Evolutionary conservation across 1,139 yeast species (phyloP), one percentile per base, ranked within the genome.

Genomic region (Kluyveromyces sp.): DNA sequence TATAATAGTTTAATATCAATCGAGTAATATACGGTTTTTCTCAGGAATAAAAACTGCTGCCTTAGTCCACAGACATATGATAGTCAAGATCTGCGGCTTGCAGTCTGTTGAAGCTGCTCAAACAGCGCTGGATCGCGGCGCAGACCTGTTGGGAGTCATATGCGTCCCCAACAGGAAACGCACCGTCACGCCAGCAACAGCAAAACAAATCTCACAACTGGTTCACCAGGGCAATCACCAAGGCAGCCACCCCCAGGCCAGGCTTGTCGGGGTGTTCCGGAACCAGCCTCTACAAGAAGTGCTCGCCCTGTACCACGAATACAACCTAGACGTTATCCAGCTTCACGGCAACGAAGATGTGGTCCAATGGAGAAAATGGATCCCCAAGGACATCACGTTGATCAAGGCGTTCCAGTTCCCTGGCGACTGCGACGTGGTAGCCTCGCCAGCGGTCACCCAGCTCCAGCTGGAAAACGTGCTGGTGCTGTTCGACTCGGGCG

Each of bases 291-390:
- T 83, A 1, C 81, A 77, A 2, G 83, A 83, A 25, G 83, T 90
- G 0, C 63, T 73, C 34, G 51, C 57, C 7, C 59, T 74, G 1
- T 79, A 79, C 4, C 59, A 67, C 1, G 73, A 72, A 7, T 65
- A 82, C 28, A 68, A 70, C 0, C 63, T 89, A 10, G 97, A 90
- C 65, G 71, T 88, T 34, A 84, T 92, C 1, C 98, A 92, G 62
- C 67, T 92, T 7, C 98, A 92, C 64, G 98, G 98, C 1, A 74
- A 78, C 39, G 97, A 92, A 63, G 75, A 84, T 38, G 70, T 83
- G 51, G 53, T 66, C 10, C 79, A 71, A 42, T 87, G 74, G 46
- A 46, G 51, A 26, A 36, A 39, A 0, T 53, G 61, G 45, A 67
- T 82, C 8, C 46, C 41, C 25, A 67, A 70, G 1, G 67, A 71